Evolutionary conservation across 768 basidiomycete species (phyloP), one percentile per base, ranked within the genome.

Genomic region (Exidia glandulosa): DNA sequence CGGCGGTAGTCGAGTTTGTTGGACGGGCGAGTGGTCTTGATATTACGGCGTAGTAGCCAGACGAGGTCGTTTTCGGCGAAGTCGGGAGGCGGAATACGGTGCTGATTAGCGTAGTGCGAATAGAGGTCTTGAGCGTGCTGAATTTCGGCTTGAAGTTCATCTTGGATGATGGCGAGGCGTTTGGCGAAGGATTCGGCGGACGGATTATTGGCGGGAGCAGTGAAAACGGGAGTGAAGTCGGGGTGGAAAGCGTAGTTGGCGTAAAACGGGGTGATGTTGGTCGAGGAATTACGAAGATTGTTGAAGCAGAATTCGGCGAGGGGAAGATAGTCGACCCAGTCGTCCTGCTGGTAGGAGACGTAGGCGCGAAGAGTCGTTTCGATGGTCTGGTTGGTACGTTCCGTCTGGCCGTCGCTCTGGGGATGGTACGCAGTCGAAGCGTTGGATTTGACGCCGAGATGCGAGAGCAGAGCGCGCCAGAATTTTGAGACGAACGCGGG

Each of bases 381-480:
- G 9, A 77, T 65, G 3, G 67, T 70, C 62, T 75, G 59, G 37
- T 62, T 78, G 23, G 65, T 67, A 19, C 71, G 62, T 64, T 77
- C 75, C 0, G 74, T 74, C 31, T 68, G 71, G 57, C 72, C 70
- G 58, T 79, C 73, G 3, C 75, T 73, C 63, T 79, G 70, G 0
- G 76, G 78, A 54, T 80, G 79, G 60, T 75, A 80, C 0, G 75
- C 74, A 0, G 76, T 77, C 2, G 71, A 75, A 2, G 66, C 66
- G 32, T 59, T 68, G 32, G 23, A 71, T 70, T 3, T 54, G 25
- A 3, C 59, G 3, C 25, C 56, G 13, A 30, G 52, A 13, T 19
- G 37, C 29, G 69, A 66, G 61, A 69, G 63, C 1, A 70, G 37
- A 47, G 29, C 32, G n/a, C 36, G 27, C 5, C 16, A 27, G 25